Percentiles rank a stretch among this genome's conserved stretches.
Conservation (phyloP, 2,329 filamentous ascomycete genomes). For the Ambrosiella cleistominuta region DNA sequence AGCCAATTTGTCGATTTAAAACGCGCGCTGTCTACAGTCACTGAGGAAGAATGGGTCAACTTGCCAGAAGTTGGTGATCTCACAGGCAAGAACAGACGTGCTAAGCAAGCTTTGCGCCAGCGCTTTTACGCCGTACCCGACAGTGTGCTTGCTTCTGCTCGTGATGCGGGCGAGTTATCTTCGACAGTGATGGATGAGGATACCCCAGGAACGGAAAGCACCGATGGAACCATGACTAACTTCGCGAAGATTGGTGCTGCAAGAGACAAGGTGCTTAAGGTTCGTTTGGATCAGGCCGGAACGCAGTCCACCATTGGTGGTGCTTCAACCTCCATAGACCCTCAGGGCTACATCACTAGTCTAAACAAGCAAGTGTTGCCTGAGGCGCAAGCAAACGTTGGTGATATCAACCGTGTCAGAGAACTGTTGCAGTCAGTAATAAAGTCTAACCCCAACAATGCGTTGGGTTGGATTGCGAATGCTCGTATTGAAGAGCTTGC, state of each 20-base stretch:
- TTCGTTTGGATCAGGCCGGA: slow-evolving; percentile 64
- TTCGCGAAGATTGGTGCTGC: slow-evolving; percentile 95
- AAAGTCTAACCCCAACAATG: slow-evolving; percentile 89
- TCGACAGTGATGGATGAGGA: slow-evolving; percentile 73
- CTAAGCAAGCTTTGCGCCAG: slow-evolving; percentile 64
- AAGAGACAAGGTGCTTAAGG: slow-evolving; percentile 85
- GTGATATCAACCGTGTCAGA: slow-evolving; percentile 86
- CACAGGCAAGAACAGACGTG: slow-evolving; percentile 80
- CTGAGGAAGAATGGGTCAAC: slow-evolving; percentile 91
- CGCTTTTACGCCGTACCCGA: slow-evolving; percentile 94
- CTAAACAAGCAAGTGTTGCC: slow-evolving; percentile 65
- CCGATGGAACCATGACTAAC: slow-evolving; percentile 89
- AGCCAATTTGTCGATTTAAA: slow-evolving; percentile 96
- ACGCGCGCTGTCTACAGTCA: slow-evolving; percentile 68
- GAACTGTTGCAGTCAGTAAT: slow-evolving; percentile 91
- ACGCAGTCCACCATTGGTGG: slow-evolving; percentile 49
- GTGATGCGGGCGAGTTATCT: slow-evolving; percentile 64
- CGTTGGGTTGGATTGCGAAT: slow-evolving; percentile 88
- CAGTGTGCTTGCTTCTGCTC: slow-evolving; percentile 76
- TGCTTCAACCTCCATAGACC: slow-evolving; percentile 79
- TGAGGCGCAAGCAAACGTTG: slow-evolving; percentile 67
- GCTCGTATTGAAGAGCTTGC: slow-evolving; percentile 84
- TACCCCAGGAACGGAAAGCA: slow-evolving; percentile 21
- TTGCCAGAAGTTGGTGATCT: slow-evolving; percentile 91
- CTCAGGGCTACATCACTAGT: slow-evolving; percentile 88